Base-by-base conservation (phyloP, 352 stramenopile species). In the Phytophthora meadii region DNA sequence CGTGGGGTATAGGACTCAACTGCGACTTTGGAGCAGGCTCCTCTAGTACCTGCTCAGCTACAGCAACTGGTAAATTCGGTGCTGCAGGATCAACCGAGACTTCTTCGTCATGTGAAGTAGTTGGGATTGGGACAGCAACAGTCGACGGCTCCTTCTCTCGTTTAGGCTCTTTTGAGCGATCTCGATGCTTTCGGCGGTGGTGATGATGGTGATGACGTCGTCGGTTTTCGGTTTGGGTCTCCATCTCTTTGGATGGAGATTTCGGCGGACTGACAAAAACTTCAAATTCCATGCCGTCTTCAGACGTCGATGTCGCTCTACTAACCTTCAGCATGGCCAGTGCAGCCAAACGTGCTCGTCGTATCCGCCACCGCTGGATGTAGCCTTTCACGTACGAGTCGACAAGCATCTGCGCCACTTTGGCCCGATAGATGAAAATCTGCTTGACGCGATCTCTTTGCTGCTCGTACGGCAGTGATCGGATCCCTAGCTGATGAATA, bases 401-500 rank as follows among this genome's bases (percentile, higher is more conserved):
- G 15, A 93, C 77, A 30, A 92, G 70, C 84, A 93, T 93, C 30
- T 85, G 68, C 22, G 84, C 82, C 30, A 93, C 79, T 56, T 92
- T 91, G 39, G 80, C 84, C 3, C 81, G 70, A 61, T 89, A 92
- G 70, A 93, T 84, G 50, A 93, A 93, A 61, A 93, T 93, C 64
- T 93, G 82, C 54, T 93, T 93, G 49, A 93, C 84, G 8, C 84
- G 84, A 54, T 92, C 84, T 55, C 84, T 76, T 55, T 92, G 84
- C 59, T 93, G 84, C 56, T 93, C 84, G 59, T 93, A 93, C 15
- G 82, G 82, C 37, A 93, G 66, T 28, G 82, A 88, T 15, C 82
- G 82, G 46, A 93, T 93, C 7, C 84, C 84, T n/a, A 93, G 67
- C 19, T 93, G 84, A 42, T 93, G 82, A 47, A 93, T 93, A 54